phyloP scores from a whole-genome alignment of 129 eudicot genomes.

The Sambucus nigra region DNA sequence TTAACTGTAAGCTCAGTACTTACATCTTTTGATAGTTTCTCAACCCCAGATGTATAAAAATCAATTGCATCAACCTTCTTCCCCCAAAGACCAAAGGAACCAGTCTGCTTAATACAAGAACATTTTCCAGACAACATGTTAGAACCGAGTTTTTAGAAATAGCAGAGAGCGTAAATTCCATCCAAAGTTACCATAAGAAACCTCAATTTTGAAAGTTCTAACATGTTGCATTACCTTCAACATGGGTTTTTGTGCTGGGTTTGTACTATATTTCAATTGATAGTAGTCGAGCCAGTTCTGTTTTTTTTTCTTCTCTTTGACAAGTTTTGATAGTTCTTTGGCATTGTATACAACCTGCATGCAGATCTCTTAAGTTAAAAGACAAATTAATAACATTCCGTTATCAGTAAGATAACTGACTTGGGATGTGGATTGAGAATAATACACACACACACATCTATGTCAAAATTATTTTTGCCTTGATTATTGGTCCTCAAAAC shows the following conservation, averaged over 20 bases:
- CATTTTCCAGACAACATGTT: conserved; percentile 10
- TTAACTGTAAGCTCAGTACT: conserved; percentile 9
- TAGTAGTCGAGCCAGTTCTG: conserved; percentile 87
- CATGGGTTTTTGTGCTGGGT: conserved; percentile 41
- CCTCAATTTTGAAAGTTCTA: not conserved
- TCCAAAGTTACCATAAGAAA: not conserved
- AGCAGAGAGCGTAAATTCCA: not conserved
- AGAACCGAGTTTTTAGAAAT: conserved; percentile 2
- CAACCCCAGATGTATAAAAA: conserved; percentile 36
- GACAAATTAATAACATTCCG: not conserved
- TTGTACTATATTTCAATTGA: conserved; percentile 55
- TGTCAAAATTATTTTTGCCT: too few relatives aligned
- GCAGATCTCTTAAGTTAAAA: not conserved
- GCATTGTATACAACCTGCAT: conserved; percentile 70
- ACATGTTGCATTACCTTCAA: conserved; percentile 39
- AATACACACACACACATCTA: too few relatives aligned
- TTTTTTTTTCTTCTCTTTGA: conserved; percentile 53
- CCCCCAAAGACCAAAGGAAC: conserved; percentile 55
- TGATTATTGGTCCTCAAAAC: too few relatives aligned
- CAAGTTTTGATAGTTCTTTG: conserved; percentile 48
- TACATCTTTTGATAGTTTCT: conserved; percentile 43
- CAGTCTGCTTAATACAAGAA: conserved; percentile 43
- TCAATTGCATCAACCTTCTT: conserved; percentile 68
- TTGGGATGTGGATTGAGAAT: too few relatives aligned
- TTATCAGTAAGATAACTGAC: not conserved